Conservation (phyloP, 768 basidiomycete genomes). For the Suillus tomentosus region DNA sequence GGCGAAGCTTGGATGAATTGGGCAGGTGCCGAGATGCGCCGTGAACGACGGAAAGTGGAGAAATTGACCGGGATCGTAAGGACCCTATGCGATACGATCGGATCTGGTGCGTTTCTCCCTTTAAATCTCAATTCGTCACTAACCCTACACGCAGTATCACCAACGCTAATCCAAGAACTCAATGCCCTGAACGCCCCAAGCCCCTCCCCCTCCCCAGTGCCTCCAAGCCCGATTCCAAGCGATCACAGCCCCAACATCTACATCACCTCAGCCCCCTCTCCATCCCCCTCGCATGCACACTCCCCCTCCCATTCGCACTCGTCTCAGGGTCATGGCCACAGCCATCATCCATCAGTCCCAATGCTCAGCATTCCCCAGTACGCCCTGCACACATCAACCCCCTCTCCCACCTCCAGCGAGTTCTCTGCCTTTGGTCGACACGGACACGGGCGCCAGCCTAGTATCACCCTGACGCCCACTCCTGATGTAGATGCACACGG, state of each 20-base stretch:
- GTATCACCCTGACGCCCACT: conserved; percentile 28
- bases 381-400: conserved; percentile 28
- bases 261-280: conserved; percentile 63
- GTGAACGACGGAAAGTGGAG: conserved; percentile 62
- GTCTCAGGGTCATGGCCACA: background rate
- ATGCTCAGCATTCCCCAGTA: conserved; percentile 32
- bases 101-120: conserved; percentile 45
- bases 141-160: conserved; percentile 18
- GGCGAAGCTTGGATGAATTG: conserved; percentile 33
- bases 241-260: conserved; percentile 64
- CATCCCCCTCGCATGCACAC: conserved; percentile 16
- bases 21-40: conserved; percentile 45
- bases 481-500: conserved; percentile 21
- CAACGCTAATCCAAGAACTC: conserved; percentile 27
- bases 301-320: conserved; percentile 20
- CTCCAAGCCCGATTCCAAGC: conserved; percentile 15
- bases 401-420: conserved; percentile 32
- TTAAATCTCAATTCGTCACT: background rate
- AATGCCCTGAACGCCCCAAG: conserved; percentile 31
- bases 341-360: conserved; percentile 28
- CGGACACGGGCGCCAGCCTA: conserved; percentile 34
- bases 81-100: conserved; percentile 62
- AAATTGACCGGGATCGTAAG: conserved; percentile 60
- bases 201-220: conserved; percentile 29
- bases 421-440: conserved; percentile 19